Evolutionary conservation across 2,329 filamentous ascomycete genomes (phyloP).

Genomic region (Phoma sp.): DNA sequence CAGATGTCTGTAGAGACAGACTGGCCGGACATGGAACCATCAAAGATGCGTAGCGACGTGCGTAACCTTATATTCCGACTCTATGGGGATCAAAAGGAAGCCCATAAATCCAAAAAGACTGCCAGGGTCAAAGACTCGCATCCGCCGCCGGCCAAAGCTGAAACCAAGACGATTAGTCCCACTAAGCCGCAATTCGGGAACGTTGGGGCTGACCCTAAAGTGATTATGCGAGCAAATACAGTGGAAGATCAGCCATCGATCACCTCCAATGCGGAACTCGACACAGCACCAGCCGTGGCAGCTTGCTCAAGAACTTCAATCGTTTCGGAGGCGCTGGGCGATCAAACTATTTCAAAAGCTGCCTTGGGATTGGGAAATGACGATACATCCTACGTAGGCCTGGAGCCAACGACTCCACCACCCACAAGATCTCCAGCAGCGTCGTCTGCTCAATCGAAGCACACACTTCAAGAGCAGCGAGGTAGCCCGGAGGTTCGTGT

Average conservation of each 20-base stretch:
- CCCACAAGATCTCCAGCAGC: not conserved
- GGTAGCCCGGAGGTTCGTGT: constrained; percentile 6
- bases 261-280: not conserved
- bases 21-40: constrained; percentile 62
- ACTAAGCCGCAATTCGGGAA: not conserved
- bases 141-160: not conserved
- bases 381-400: not conserved
- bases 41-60: constrained; percentile 68
- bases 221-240: not conserved
- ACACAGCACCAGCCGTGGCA: not conserved
- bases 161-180: not conserved
- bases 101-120: constrained; percentile 24
- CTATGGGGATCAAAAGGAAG: constrained; percentile 56
- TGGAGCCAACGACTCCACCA: not conserved
- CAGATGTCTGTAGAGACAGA: constrained; percentile 64
- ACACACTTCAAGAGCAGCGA: not conserved
- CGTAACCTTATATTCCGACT: constrained; percentile 70
- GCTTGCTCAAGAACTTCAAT: not conserved
- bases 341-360: not conserved
- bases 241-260: not conserved
- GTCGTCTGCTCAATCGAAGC: not conserved
- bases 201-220: not conserved
- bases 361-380: not conserved
- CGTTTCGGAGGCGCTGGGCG: not conserved
- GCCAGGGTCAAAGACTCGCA: not conserved